Evolutionary conservation across 345 rosid genomes (phyloP), one percentile per base, ranked within the genome.

Genomic region (Aquilaria sinensis): DNA sequence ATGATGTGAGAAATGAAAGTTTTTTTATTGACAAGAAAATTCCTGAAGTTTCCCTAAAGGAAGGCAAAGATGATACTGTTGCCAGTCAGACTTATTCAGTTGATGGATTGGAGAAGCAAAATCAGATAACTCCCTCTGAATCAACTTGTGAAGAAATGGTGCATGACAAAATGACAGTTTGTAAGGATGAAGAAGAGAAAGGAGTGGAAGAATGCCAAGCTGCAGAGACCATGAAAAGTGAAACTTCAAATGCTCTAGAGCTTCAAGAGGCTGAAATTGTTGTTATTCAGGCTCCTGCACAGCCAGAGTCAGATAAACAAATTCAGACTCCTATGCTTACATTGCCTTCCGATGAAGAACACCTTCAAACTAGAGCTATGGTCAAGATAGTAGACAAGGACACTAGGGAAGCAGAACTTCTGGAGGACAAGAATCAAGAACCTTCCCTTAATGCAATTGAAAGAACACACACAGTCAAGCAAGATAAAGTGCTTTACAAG

Each of bases 281-380:
- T 31, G 63, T 57, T 16, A 72, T 61, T 50, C 70, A 23, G 59
- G 61, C 69, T 32, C 53, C 58, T 50, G 50, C 63, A 46, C 58
- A 56, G 54, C 70, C 65, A 55, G 53, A 66, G 70, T 45, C 54
- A 57, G 59, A 43, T 31, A 75, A 58, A 62, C 65, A 58, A 58
- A 51, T 62, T 68, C 62, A 74, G 64, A 51, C 60, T 62, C 67
- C 62, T 74, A 41, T 78, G 67, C 49, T 75, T 16, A 74, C 41
- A 64, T 47, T 56, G 50, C 53, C 56, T 49, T 67, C 63, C 12
- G 50, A 10, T 23, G 47, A 62, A 51, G 57, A 69, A 51, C 33
- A 60, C n/a, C 65, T 32, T 15, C 34, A 23, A 51, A 56, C 4
- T 34, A 37, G 50, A 68, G 63, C 48, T 13, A 33, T 15, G 23